A percentile compares a stretch with the other conserved stretches of the same genome.
Evolutionary conservation across 106 monocot species (phyloP).

Genomic region (Chionographis japonica): DNA sequence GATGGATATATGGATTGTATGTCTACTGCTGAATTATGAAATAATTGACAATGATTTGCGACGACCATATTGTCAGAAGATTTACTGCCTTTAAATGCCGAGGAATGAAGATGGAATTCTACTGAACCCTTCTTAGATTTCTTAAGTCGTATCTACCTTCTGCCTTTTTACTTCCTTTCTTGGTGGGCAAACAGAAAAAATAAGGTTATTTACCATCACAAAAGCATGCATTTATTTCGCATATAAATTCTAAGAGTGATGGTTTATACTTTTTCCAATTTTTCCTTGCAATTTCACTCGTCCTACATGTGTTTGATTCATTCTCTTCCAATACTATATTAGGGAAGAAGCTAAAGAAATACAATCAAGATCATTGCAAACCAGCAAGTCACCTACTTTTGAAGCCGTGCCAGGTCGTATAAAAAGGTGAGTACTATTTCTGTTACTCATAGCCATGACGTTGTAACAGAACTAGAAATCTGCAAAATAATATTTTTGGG

Average conservation of each 20-base stretch:
- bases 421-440: conserved; percentile 49
- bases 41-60: too few species aligned
- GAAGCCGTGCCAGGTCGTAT: conserved; percentile 41
- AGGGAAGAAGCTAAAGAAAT: conserved; percentile 93
- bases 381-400: conserved; percentile 13
- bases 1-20: too few species aligned
- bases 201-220: too few species aligned
- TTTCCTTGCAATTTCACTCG: background rate
- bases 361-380: conserved; percentile 22
- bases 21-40: too few species aligned
- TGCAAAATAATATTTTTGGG: background rate
- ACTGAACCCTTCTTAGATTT: too few species aligned
- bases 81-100: too few species aligned
- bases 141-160: too few species aligned
- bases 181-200: too few species aligned
- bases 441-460: background rate
- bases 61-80: too few species aligned
- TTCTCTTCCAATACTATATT: conserved; percentile 7
- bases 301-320: background rate
- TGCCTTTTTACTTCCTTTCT: too few species aligned
- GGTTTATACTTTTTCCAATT: background rate
- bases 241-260: background rate
- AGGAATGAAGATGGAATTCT: too few species aligned
- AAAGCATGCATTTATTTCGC: too few species aligned
- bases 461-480: background rate